Conservation (phyloP, 164 flowering plant species). For the Annona cherimola region DNA sequence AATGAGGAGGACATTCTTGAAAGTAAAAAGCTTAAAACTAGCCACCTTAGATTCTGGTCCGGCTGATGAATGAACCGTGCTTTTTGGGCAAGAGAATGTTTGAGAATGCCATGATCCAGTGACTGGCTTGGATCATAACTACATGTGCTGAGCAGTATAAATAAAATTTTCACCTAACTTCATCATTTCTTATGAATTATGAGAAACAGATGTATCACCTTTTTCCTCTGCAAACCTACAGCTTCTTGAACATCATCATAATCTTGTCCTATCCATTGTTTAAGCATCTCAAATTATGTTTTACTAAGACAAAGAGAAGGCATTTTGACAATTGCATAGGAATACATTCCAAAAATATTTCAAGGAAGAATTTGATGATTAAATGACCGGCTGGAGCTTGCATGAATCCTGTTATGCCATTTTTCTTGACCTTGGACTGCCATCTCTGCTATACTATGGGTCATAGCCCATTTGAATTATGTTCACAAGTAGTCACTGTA, state of each 20-base stretch:
- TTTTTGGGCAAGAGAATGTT: background rate
- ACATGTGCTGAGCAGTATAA: background rate
- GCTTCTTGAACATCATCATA: background rate
- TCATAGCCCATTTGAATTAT: no score
- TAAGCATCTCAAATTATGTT: background rate
- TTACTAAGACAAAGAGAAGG: background rate
- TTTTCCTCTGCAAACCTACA: background rate
- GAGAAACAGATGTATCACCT: background rate
- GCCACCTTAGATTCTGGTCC: background rate
- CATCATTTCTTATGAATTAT: background rate
- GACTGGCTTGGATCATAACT: background rate
- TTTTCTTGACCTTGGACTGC: no score
- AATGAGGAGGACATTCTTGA: background rate
- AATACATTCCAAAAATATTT: background rate
- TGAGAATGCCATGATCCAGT: background rate
- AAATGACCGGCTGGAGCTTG: background rate
- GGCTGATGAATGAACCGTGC: background rate
- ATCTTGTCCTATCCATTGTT: background rate
- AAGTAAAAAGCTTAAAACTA: no score
- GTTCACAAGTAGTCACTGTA: no score
- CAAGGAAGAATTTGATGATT: background rate
- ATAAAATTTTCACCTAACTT: background rate
- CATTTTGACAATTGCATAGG: background rate
- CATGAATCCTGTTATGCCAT: background rate
- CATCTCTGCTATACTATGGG: no score